Evolutionary conservation across 257 asterid genomes (phyloP).

Genomic region (Salvia hispanica): DNA sequence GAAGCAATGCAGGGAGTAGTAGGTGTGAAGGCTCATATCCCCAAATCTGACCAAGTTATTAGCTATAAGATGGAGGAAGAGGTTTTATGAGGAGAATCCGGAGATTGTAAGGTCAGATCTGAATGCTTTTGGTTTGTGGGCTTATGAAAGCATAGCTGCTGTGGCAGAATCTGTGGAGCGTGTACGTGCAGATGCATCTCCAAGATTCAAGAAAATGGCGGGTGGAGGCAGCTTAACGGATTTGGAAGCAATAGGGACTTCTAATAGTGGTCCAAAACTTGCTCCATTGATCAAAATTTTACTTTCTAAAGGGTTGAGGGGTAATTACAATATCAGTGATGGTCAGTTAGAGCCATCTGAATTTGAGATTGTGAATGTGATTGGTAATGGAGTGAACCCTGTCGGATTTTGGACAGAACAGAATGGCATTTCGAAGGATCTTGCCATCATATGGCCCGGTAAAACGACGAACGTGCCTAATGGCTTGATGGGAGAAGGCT

Average conservation of each 20-base stretch:
- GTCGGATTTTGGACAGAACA: background rate
- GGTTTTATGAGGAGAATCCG: conserved; percentile 46
- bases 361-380: conserved; percentile 43
- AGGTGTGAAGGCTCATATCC: conserved; percentile 51
- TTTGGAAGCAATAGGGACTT: no score
- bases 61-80: conserved; percentile 44
- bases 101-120: conserved; percentile 37
- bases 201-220: no score
- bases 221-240: no score
- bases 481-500: conserved; percentile 44
- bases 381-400: no score
- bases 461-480: conserved; percentile 31
- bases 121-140: conserved; percentile 56
- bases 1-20: conserved; percentile 47
- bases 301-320: conserved; percentile 39
- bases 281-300: conserved; percentile 25
- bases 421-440: background rate
- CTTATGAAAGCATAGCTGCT: conserved; percentile 46
- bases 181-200: no score
- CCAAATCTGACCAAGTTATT: conserved; percentile 25
- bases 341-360: conserved; percentile 42
- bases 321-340: no score
- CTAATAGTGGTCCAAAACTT: no score
- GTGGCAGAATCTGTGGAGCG: conserved; percentile 44
- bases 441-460: conserved; percentile 43